Percentiles rank a stretch among this genome's conserved stretches.
These are phyloP conservation scores for Podaxis mareebaensis DNA, from an alignment of 768 basidiomycete genomes.

Conservation along the genomic window DNA sequence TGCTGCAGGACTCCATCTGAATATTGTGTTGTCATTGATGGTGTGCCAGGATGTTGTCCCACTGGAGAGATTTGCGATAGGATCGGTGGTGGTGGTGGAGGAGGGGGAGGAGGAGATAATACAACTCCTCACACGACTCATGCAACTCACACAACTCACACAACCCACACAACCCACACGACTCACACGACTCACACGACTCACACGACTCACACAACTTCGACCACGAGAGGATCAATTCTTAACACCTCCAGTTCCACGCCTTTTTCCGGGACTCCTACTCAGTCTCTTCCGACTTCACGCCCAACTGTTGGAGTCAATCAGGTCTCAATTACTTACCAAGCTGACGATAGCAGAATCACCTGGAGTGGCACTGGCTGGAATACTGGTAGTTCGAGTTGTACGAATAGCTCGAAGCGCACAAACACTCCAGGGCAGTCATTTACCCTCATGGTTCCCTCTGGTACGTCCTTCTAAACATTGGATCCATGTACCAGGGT, in stretches of 20 bases:
- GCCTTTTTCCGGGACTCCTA: not conserved
- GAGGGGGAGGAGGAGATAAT: not conserved
- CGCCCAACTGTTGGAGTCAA: not conserved
- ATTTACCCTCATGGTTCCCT: slow-evolving; percentile 6
- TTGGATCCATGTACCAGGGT: not conserved
- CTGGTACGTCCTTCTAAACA: not conserved
- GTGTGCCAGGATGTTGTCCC: slow-evolving; percentile 2
- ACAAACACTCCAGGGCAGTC: not conserved
- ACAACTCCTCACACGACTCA: not conserved
- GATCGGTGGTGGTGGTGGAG: not conserved
- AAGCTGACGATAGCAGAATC: not conserved
- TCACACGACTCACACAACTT: not conserved
- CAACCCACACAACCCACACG: no score
- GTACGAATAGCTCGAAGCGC: not conserved
- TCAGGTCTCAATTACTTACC: not conserved
- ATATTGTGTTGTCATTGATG: not conserved
- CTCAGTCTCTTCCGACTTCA: not conserved
- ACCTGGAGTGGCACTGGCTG: slow-evolving; percentile 11
- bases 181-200: no score
- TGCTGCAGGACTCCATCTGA: slow-evolving; percentile 1
- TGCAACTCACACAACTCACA: not conserved
- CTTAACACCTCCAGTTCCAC: not conserved
- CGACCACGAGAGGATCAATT: not conserved
- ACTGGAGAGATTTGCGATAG: slow-evolving; percentile 6
- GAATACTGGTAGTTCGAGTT: not conserved